These are phyloP conservation scores for Arbutus unedo DNA, from an alignment of 148 eudicot species.

Conservation along the genomic window DNA sequence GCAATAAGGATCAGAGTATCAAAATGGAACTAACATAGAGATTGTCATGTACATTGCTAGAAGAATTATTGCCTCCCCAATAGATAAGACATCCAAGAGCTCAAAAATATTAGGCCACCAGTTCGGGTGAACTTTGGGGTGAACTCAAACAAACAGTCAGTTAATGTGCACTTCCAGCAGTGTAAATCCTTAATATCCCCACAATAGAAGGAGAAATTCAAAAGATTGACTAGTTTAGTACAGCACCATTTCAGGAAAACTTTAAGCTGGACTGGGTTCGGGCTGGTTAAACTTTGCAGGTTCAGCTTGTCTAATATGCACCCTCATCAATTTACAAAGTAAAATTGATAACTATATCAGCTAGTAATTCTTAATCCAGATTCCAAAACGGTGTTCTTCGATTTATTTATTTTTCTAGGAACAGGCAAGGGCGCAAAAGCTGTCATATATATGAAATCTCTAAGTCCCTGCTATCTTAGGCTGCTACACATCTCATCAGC, in stretches of 20 bases:
- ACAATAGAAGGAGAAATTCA: not conserved
- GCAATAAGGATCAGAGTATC: not conserved
- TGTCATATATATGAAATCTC: not conserved
- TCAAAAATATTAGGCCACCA: not conserved
- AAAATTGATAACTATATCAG: not conserved
- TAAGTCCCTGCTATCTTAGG: not conserved
- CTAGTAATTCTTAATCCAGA: not conserved
- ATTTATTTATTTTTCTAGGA: not conserved
- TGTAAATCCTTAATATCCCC: not conserved
- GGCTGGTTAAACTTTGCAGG: not conserved
- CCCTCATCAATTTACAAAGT: not conserved
- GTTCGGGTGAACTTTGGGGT: not conserved
- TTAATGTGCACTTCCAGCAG: not conserved
- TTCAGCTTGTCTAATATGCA: not conserved
- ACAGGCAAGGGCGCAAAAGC: not conserved
- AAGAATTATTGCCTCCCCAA: not conserved
- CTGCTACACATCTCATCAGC: not conserved
- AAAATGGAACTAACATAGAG: not conserved
- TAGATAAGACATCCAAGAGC: not conserved
- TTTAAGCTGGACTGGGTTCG: not conserved
- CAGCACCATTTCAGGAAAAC: not conserved
- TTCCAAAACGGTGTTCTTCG: not conserved
- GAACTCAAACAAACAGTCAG: not conserved
- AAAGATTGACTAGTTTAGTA: not conserved
- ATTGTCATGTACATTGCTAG: not conserved